Conservation (phyloP, 345 rosid species). For the Eucalyptus microcorys region DNA sequence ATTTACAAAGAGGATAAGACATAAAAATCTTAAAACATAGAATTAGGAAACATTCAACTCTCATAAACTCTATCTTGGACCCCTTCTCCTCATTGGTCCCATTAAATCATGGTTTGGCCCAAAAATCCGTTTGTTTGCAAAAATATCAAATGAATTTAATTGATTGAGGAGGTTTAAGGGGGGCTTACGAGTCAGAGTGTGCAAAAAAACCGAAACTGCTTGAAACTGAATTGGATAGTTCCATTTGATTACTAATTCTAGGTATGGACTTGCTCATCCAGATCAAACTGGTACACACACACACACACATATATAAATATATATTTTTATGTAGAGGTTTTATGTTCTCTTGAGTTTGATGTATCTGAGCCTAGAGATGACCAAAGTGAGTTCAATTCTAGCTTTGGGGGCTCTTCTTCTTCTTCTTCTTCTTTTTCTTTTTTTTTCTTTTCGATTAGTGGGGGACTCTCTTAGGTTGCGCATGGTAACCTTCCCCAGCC, state of each 20-base stretch:
- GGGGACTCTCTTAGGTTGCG: background rate
- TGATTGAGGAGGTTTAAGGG: background rate
- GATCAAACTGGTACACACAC: accelerated
- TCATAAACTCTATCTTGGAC: background rate
- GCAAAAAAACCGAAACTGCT: background rate
- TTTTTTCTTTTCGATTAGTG: too few species aligned
- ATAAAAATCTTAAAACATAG: too few species aligned
- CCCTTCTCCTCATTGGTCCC: background rate
- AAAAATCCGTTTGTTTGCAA: background rate
- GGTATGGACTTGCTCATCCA: background rate
- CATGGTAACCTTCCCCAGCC: too few species aligned
- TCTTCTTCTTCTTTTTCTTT: accelerated
- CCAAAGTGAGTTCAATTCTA: background rate
- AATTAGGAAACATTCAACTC: background rate
- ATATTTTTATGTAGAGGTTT: background rate
- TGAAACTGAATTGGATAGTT: background rate
- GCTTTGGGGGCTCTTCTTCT: background rate
- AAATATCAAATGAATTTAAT: background rate
- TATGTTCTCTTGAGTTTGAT: background rate
- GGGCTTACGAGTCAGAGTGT: background rate
- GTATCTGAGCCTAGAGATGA: accelerated
- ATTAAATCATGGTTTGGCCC: background rate
- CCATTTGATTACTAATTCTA: too few species aligned
- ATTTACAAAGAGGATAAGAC: too few species aligned
- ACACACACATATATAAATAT: accelerated